Evolutionary conservation across 2,329 filamentous ascomycete genomes (phyloP).

Genomic region (Curvularia hawaiiensis): DNA sequence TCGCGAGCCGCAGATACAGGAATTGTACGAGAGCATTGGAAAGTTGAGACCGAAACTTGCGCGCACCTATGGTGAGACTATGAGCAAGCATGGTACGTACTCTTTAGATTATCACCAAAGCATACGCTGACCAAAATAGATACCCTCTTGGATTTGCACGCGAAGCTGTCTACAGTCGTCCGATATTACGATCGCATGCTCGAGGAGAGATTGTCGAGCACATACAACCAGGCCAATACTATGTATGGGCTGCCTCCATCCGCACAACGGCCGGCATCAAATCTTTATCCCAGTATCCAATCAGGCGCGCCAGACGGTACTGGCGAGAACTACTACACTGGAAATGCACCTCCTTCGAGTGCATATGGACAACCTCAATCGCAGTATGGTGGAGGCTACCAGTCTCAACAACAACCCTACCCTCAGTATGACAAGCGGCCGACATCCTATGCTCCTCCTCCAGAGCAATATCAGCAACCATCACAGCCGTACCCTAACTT

Average conservation of each 20-base stretch:
- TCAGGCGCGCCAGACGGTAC: constrained; percentile 45
- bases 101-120: background rate
- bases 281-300: constrained; percentile 72
- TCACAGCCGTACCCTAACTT: constrained; percentile 45
- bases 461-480: constrained; percentile 43
- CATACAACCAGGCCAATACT: constrained; percentile 77
- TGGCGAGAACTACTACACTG: constrained; percentile 83
- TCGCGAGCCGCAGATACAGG: constrained; percentile 96
- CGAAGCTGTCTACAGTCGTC: constrained; percentile 94
- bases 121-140: constrained; percentile 61
- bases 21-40: constrained; percentile 97
- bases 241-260: constrained; percentile 45
- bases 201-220: constrained; percentile 90
- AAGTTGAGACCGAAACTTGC: constrained; percentile 89
- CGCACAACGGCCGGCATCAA: constrained; percentile 54
- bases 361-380: constrained; percentile 58
- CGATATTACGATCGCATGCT: constrained; percentile 98
- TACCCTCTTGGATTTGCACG: constrained; percentile 89
- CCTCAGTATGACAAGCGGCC: constrained; percentile 44
- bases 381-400: constrained; percentile 55
- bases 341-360: constrained; percentile 59
- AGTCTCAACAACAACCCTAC: constrained; percentile 46
- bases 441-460: constrained; percentile 33
- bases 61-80: constrained; percentile 94
- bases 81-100: constrained; percentile 93